Evolutionary conservation across 768 basidiomycete genomes (phyloP), one percentile per base, ranked within the genome.

Genomic region (Amanita rubescens): DNA sequence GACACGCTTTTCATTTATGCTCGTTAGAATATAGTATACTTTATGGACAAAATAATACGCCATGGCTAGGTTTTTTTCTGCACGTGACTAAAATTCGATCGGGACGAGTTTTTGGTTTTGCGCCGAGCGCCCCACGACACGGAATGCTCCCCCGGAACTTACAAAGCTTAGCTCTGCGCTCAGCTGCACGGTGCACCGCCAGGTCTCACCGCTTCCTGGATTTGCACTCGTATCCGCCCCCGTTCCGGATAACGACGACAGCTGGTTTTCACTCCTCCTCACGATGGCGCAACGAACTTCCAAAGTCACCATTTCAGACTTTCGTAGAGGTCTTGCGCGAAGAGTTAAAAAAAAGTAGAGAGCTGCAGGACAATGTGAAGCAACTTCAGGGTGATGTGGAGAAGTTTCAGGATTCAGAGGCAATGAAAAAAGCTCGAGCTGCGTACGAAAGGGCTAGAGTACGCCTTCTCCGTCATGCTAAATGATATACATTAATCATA

Each of bases 311-410:
- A 0, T 97, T 96, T 64, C 87, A 90, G 68, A 93, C 93, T 2
- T 99, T 99, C 59, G 93, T 97, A 7, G 90, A 98, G 32, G 93
- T 94, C 17, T 74, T 99, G 42, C 83, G 80, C 60, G 94, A 96
- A 50, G 96, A 99, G 71, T 71, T 99, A 42, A 77, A 82, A 66
- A 98, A 97, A 77, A 95, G 91, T 65, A 74, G 93, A 58, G 94
- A 95, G 67, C 76, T 96, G 47, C 92, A 95, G 72, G 94, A 98
- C 32, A 95, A 95, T 69, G 87, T 97, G 45, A 94, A 94, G 73
- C 92, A 96, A 71, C 77, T 99, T 15, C 92, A 95, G 71, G 96
- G 96, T 57, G 94, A 98, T 68, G 95, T 96, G 34, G 90, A 92
- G 72, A 96, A 96, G 71, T 71, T 97, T 46, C 94, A 97, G 75